Evolutionary conservation across 2,329 filamentous ascomycete genomes (phyloP), one percentile per base, ranked within the genome.

Genomic region (Alternaria infectoria): DNA sequence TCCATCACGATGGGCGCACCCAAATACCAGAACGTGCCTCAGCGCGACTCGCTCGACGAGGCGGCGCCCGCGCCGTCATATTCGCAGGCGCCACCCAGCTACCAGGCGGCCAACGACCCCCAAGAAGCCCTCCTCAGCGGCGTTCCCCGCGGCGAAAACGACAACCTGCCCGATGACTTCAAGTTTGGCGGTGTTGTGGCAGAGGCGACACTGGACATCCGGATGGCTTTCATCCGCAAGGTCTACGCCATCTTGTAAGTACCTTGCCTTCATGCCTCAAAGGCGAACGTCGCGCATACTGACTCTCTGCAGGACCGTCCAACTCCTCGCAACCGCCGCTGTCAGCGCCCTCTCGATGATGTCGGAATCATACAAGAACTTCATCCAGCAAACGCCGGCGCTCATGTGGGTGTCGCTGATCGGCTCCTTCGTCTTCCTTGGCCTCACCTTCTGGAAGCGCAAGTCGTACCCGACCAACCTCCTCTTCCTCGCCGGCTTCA

Each of bases 131-230:
- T 91, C 44, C 87, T 92, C 61, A 86, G 86, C 65, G 90, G 86
- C 56, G 79, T 81, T 47, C 89, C 93, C 55, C 89, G 94, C 73
- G 87, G 86, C 78, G 94, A 94, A 81, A 89, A 94, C 77, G 95
- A 97, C 82, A 96, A 97, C 76, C 79, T 98, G 47, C 95, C 95
- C 2, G 95, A 98, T 83, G 95, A 98, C 82, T 98, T 98, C 89
- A 98, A 97, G 87, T 98, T 97, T 77, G 96, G 95, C 72, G 94
- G 93, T 66, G 93, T 91, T 17, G 94, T 98, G 63, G 91, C 94
- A 70, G 96, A 98, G 84, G 95, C 93, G 50, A 97, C 94, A 19
- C 86, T 98, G 77, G 93, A 97, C 76, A 97, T 99, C 78, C 92
- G 95, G 72, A 97, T 97, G 89, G 92, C 96, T 82, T 99, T 97